A percentile compares a stretch with the other conserved stretches of the same genome.
Conservation (phyloP, 1,139 yeast species). For the Yamadazyma diospyri region DNA sequence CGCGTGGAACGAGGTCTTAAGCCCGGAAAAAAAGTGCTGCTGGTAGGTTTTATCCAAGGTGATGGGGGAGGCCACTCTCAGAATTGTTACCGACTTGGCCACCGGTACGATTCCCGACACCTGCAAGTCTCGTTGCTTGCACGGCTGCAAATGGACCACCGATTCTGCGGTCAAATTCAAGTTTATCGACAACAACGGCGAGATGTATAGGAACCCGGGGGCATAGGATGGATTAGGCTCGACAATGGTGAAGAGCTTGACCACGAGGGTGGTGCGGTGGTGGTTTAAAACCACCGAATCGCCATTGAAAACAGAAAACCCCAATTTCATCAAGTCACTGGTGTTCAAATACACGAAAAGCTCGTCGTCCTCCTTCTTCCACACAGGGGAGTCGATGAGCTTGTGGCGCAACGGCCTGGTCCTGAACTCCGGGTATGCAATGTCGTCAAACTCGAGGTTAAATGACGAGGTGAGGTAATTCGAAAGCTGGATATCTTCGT, state of each 20-base stretch:
- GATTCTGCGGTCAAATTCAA: constrained; percentile 34
- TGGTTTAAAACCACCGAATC: constrained; percentile 50
- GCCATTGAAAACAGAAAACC: constrained; percentile 62
- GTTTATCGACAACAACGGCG: constrained; percentile 64
- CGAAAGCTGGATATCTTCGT: constrained; percentile 31
- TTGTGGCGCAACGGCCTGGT: constrained; percentile 31
- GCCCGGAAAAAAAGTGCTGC: constrained; percentile 57
- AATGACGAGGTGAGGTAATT: constrained; percentile 33
- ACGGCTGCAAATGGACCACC: constrained; percentile 25
- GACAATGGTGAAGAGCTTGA: constrained; percentile 55
- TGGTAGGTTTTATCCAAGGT: constrained; percentile 69
- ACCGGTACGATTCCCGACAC: constrained; percentile 26
- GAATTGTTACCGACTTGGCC: constrained; percentile 51
- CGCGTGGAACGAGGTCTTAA: constrained; percentile 60
- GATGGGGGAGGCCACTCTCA: constrained; percentile 68
- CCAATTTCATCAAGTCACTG: constrained; percentile 50
- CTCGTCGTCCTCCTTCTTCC: constrained; percentile 40
- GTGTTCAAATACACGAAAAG: constrained; percentile 53
- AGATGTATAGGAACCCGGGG: constrained; percentile 44
- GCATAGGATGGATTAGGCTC: constrained; percentile 55
- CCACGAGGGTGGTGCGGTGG: constrained; percentile 24
- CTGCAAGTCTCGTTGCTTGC: constrained; percentile 13
- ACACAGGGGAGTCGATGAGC: constrained; percentile 23
- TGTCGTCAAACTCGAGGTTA: constrained; percentile 16
- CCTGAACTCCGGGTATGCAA: constrained; percentile 15